phyloP scores from a whole-genome alignment of 768 basidiomycete species.

The Aureoboletus auriporus region DNA sequence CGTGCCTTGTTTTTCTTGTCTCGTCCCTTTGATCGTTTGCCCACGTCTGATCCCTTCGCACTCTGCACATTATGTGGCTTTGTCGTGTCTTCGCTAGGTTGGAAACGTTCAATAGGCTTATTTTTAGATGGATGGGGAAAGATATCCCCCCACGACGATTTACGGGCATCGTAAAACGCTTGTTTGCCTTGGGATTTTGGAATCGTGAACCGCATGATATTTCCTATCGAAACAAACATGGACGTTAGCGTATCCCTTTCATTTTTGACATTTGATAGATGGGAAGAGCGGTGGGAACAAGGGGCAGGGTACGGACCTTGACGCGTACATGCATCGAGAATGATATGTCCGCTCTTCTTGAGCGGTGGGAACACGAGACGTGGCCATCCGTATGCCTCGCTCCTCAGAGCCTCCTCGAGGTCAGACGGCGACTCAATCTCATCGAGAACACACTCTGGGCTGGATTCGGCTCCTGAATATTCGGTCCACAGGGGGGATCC shows the following conservation, averaged over 20 bases:
- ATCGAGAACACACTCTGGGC: conserved; percentile 4
- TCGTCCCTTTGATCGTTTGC: conserved; percentile 40
- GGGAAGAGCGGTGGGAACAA: conserved; percentile 8
- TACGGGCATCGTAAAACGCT: conserved; percentile 90
- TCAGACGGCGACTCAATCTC: conserved; percentile 26
- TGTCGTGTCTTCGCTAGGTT: conserved; percentile 31
- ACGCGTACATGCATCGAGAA: conserved; percentile 82
- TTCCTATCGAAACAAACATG: conserved; percentile 45
- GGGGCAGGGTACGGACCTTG: conserved; percentile 51
- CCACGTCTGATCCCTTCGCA: conserved; percentile 51
- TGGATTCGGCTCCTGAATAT: background rate
- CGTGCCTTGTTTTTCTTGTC: conserved; percentile 19
- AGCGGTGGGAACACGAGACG: conserved; percentile 89
- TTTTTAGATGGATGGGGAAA: conserved; percentile 91
- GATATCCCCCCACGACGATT: conserved; percentile 90
- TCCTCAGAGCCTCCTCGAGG: conserved; percentile 53
- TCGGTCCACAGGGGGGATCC: background rate
- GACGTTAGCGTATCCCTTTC: conserved; percentile 2
- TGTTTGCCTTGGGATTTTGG: conserved; percentile 97
- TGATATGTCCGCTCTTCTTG: conserved; percentile 88
- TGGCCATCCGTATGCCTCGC: conserved; percentile 85
- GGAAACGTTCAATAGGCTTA: conserved; percentile 58
- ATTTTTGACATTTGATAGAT: background rate
- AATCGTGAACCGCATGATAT: conserved; percentile 87
- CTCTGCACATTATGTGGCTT: conserved; percentile 26